phyloP scores from a whole-genome alignment of 2,329 filamentous ascomycete species.

The Trichoderma sp. region DNA sequence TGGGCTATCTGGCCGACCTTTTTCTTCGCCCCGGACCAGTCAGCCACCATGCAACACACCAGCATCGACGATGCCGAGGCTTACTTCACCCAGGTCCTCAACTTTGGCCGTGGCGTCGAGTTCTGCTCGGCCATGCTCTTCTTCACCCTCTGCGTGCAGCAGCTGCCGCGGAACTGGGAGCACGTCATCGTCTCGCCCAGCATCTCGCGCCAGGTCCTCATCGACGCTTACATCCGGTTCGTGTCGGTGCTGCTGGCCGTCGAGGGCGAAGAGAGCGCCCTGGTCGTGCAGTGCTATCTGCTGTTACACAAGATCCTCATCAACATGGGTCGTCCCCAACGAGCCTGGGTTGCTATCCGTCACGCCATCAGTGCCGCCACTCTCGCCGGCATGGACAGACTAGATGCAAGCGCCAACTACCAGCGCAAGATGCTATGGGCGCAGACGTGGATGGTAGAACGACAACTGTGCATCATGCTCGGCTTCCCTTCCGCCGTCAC shows the following conservation, averaged over 20 bases:
- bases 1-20: constrained; percentile 28
- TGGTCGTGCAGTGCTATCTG: constrained; percentile 51
- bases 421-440: constrained; percentile 39
- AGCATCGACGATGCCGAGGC: constrained; percentile 22
- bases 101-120: constrained; percentile 31
- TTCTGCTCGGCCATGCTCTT: constrained; percentile 42
- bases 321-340: constrained; percentile 53
- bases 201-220: constrained; percentile 40
- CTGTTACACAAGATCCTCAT: constrained; percentile 51
- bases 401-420: constrained; percentile 27
- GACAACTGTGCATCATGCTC: constrained; percentile 50
- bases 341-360: constrained; percentile 51
- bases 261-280: constrained; percentile 49
- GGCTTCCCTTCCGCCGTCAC: constrained; percentile 47
- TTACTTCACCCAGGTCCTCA: constrained; percentile 37
- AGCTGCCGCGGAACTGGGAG: constrained; percentile 34
- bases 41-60: constrained; percentile 12
- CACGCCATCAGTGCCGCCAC: constrained; percentile 50
- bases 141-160: constrained; percentile 40
- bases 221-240: constrained; percentile 44
- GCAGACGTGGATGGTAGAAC: constrained; percentile 41
- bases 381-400: constrained; percentile 46
- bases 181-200: constrained; percentile 33
- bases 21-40: constrained; percentile 14
- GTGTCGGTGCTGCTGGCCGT: constrained; percentile 45